Evolutionary conservation across 108 stramenopile species (phyloP), one percentile per base, ranked within the genome.

Genomic region (Discostella stelligeroides): DNA sequence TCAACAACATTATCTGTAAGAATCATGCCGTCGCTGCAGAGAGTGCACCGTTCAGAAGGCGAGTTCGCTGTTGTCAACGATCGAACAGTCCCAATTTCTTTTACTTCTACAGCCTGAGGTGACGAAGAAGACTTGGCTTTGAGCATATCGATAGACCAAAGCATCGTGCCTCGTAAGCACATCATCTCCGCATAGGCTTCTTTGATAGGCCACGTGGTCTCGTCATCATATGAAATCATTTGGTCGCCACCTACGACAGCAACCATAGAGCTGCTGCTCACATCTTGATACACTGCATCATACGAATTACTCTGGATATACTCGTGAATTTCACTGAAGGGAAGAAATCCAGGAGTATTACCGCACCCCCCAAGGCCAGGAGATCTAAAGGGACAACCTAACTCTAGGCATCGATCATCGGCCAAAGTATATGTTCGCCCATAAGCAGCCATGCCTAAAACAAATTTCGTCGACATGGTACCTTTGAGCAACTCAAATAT

Each of bases 81-180:
- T 30, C 58, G 37, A 17, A 38, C 45, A 37, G 57, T 37, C 13
- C 45, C 46, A 27, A 20, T 24, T 10, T 20, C 21, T 64, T 42
- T 43, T 42, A 51, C 17, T 46, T 1, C 54, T 55, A 43, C 18
- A 34, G 6, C 15, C 17, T 50, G 51, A 41, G 66, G 45, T 37
- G 29, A 34, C 1, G 66, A 37, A 49, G 63, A 49, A 40, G 63
- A 11, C 37, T 56, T 53, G 40, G 78, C 54, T 66, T 72, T 68
- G 41, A 79, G 62, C 81, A 82, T 82, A 50, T 82, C 81, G n/a
- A 77, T 49, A 17, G 81, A 82, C 81, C 81, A 82, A 15, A 76
- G 43, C 76, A 78, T 82, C n/a, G 64, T 66, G 29, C 81, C 81
- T 67, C 81, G 71, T 14, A 82, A 49, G 29, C 81, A 82, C 76